Base-by-base conservation (phyloP, 768 basidiomycete species). In the Chalciporus chontae region DNA sequence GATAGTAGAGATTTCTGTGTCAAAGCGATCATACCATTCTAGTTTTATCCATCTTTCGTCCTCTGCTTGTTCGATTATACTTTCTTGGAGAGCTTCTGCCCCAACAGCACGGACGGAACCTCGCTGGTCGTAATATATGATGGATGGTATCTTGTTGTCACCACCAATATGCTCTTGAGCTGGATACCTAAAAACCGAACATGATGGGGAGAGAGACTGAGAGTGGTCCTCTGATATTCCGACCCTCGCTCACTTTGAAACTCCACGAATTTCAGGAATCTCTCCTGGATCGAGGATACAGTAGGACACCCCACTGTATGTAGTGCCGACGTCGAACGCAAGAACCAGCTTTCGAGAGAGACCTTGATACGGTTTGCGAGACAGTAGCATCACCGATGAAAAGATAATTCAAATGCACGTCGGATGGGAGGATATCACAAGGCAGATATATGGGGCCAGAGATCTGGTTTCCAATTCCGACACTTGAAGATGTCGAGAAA, bases 121-220 rank as follows among this genome's bases (percentile, higher is more conserved):
- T n/a, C 64, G 52, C 7, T 53, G 43, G 48, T 77, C 77, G 50
- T 79, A 80, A 50, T 74, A 75, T 9, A 80, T 48, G 27, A 77
- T 63, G 0, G 76, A 74, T 0, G 76, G 77, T 36, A 80, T 75
- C 50, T 78, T 80, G 19, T 68, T 71, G 45, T 77, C 72, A 3
- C 74, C 72, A 3, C 72, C 73, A 17, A 70, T 62, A 4, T 70
- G 63, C 17, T 74, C 72, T 51, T 76, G 76, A 1, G 70, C 72
- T 8, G 76, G 79, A 50, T 71, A 78, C 50, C 78, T 78, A 27
- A 10, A 38, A 21, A 21, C 21, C 21, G 21, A 21, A 21, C 21
- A 21, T 21, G 21, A 2, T 21, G 21, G 21, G n/a, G 21, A 2
- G 21, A 21, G 21, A 21, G 21, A 21, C 21, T 21, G 21, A 21